Conservation (phyloP, 2,329 filamentous ascomycete species). For the Pseudocercospora eumusae region DNA sequence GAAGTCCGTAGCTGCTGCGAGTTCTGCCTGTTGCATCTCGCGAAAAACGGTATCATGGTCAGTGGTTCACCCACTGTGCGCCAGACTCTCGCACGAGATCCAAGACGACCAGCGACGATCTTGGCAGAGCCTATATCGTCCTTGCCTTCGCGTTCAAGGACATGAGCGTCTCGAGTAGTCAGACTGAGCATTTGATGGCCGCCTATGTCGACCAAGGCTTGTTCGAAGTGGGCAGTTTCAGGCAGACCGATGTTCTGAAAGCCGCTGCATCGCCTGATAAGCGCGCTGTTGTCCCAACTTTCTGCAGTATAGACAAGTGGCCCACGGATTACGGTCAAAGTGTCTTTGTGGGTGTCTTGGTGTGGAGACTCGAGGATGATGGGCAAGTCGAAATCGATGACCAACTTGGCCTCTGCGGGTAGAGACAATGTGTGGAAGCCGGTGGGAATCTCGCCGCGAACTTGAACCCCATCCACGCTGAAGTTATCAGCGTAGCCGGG, state of each 20-base stretch:
- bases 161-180: slow-evolving; percentile 6
- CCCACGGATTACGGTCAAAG: slow-evolving; percentile 8
- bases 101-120: slow-evolving; percentile 8
- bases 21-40: slow-evolving; percentile 10
- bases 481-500: slow-evolving; percentile 8
- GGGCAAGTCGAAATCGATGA: slow-evolving; percentile 10
- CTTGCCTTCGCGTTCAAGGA: slow-evolving; percentile 5
- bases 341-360: slow-evolving; percentile 5
- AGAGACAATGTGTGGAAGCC: slow-evolving; percentile 8
- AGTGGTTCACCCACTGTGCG: neutral
- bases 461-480: slow-evolving; percentile 5
- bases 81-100: slow-evolving; percentile 7
- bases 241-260: slow-evolving; percentile 9
- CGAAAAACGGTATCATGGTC: slow-evolving; percentile 13
- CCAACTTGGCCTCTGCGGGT: neutral
- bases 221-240: slow-evolving; percentile 7
- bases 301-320: slow-evolving; percentile 12
- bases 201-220: neutral
- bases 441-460: neutral
- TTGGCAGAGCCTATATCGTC: slow-evolving; percentile 10
- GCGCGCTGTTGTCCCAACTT: slow-evolving; percentile 9
- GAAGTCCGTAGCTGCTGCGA: slow-evolving; percentile 11
- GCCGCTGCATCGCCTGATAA: neutral
- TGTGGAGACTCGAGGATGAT: slow-evolving; percentile 9
- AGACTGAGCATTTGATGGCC: slow-evolving; percentile 12